Evolutionary conservation across 2,329 filamentous ascomycete species (phyloP), one percentile per base, ranked within the genome.

Genomic region (Stylonectria norvegica): DNA sequence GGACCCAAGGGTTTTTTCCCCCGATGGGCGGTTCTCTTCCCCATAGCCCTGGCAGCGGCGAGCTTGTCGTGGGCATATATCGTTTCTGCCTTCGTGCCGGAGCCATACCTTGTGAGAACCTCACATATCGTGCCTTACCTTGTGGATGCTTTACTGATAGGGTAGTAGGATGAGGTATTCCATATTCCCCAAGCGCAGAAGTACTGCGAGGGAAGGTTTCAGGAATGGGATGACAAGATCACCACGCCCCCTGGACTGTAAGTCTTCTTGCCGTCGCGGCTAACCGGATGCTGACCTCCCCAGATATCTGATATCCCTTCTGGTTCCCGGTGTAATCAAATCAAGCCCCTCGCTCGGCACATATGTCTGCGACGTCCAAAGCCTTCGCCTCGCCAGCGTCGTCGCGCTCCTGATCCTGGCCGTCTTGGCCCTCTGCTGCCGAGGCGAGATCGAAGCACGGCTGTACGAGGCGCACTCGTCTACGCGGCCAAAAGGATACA

Each of bases 181-280:
- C 88, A 98, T 62, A 83, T 96, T 16, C 87, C 89, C 0, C 93
- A 98, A 66, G 89, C 89, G 0, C 88, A 95, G 56, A 80, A 78
- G 20, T 98, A 95, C 63, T 96, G 90, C 63, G 63, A 76, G 28
- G 83, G 85, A 9, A 76, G 76, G 38, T 95, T 85, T 68, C 61
- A 64, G 10, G 74, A 87, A 40, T 98, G 93, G 93, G 90, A 98
- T 64, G 85, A 91, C 44, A 98, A 97, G 63, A 93, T 98, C 59
- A 98, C 93, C 0, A 98, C 93, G 2, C 93, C 93, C 1, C 91
- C 93, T 1, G 93, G 90, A 22, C 69, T 98, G 69, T 89, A 72
- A 61, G 72, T 56, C 23, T 11, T 10, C 10, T 22, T 16, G 27
- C n/a, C n/a, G 18, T 17, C 7, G 15, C 4, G 8, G 4, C 10